phyloP scores from a whole-genome alignment of 164 flowering plant genomes.

The Stephania yunnanensis region DNA sequence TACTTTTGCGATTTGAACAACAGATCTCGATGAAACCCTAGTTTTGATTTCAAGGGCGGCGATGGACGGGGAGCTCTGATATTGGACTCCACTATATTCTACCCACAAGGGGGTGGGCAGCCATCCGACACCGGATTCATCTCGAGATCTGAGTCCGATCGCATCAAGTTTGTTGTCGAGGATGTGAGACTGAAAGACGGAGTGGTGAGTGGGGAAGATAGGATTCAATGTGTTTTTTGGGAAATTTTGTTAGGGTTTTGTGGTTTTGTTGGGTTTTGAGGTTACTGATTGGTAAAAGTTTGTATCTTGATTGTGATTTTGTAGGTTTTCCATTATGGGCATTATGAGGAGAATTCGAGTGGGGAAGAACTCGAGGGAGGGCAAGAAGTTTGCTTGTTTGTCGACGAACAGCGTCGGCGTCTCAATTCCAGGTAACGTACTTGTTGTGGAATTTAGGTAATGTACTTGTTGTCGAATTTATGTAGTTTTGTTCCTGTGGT shows the following conservation, averaged over 20 bases:
- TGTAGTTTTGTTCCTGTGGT: no score
- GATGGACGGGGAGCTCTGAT: slow-evolving; percentile 56
- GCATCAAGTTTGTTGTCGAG: slow-evolving; percentile 51
- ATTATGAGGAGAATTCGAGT: slow-evolving; percentile 38
- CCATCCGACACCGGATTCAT: slow-evolving; percentile 71
- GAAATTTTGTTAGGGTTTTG: neutral
- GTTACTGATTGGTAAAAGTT: neutral
- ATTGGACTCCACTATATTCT: slow-evolving; percentile 72
- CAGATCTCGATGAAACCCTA: neutral
- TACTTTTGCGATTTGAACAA: neutral
- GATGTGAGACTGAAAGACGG: slow-evolving; percentile 76
- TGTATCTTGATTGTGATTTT: neutral
- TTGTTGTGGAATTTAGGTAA: neutral
- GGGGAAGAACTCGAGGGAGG: slow-evolving; percentile 35
- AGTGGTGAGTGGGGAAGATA: slow-evolving; percentile 32
- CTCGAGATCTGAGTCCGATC: slow-evolving; percentile 20
- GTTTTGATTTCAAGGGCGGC: slow-evolving; percentile 32
- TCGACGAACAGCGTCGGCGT: slow-evolving; percentile 54
- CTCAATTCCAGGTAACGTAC: slow-evolving; percentile 63
- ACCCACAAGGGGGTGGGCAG: slow-evolving; percentile 95
- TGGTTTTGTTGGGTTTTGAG: neutral
- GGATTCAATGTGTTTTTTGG: neutral
- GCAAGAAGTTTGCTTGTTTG: slow-evolving; percentile 42
- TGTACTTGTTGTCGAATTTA: neutral
- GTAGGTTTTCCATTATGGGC: slow-evolving; percentile 75